Evolutionary conservation across 2,329 filamentous ascomycete species (phyloP), one percentile per base, ranked within the genome.

Genomic region (Trichophyton mentagrophytes): DNA sequence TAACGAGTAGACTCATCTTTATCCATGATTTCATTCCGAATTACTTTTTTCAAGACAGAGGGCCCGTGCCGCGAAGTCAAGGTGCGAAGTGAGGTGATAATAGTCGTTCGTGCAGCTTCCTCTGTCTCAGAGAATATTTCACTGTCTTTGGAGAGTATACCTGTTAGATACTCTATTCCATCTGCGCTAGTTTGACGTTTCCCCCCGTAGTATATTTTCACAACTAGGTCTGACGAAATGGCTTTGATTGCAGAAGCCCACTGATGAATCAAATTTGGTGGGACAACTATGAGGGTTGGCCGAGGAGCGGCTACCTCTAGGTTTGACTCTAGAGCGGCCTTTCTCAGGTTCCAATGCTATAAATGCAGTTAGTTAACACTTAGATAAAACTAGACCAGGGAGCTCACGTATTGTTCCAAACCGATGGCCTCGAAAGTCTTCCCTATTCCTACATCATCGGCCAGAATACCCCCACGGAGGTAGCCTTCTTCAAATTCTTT

Each of bases 361-460:
- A 13, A 1, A 15, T 33, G 1, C n/a, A 33, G 49, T 53, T 33
- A 53, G 25, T 17, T 7, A 4, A 30, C 7, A 33, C 3, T 33
- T 13, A 53, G 49, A 8, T 33, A 33, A 30, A n/a, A n/a, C 7
- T 13, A 33, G 27, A 30, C 27, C 27, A 33, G 8, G 7, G 9
- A 15, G 11, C 49, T 30, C 17, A 53, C 49, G 7, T 30, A 30
- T 33, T 53, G 49, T n/a, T 53, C 49, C 5, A 99, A 77, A 73
- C 90, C 93, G 63, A 99, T 83, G 90, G 99, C 97, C 70, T 99
- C 92, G 59, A 99, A 97, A 0, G 93, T 99, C 77, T 99, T 99
- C 36, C 93, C 93, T 1, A 99, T 79, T 57, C 93, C 93, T 92
- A 99, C 99, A 73, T 97, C 81, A 69, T 99, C 93, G 8, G 93